These are phyloP conservation scores for Metschnikowia anglica DNA, from an alignment of 805 yeast species.

Conservation along the genomic window DNA sequence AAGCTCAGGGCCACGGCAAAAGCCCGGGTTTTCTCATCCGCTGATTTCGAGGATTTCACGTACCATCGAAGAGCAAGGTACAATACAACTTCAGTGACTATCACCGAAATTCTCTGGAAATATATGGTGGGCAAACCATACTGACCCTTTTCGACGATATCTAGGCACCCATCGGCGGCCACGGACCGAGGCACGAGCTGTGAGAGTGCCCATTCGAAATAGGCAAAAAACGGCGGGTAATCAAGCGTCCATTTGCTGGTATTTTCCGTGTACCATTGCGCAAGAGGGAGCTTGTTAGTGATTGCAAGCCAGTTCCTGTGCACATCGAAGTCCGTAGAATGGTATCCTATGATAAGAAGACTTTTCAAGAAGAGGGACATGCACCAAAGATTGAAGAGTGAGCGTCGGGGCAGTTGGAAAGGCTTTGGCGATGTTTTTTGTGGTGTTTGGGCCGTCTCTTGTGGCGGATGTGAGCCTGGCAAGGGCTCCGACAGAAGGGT, in stretches of 20 bases:
- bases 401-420: background rate
- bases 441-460: background rate
- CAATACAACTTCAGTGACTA: conserved; percentile 69
- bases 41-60: conserved; percentile 49
- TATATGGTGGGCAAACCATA: conserved; percentile 78
- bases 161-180: conserved; percentile 72
- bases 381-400: conserved; percentile 37
- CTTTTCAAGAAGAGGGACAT: conserved; percentile 35
- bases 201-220: conserved; percentile 81
- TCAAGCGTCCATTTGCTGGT: conserved; percentile 92
- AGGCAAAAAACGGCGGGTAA: conserved; percentile 97
- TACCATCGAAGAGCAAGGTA: conserved; percentile 71
- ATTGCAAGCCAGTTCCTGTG: conserved; percentile 97
- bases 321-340: conserved; percentile 95
- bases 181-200: conserved; percentile 67
- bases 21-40: conserved; percentile 45
- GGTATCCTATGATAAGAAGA: conserved; percentile 59
- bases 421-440: background rate
- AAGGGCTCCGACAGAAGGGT: no score
- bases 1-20: conserved; percentile 81
- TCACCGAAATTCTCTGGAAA: conserved; percentile 81
- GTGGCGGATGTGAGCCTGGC: no score
- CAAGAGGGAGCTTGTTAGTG: conserved; percentile 70
- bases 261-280: conserved; percentile 78
- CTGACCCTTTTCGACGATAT: conserved; percentile 59